Evolutionary conservation across 2,329 filamentous ascomycete genomes (phyloP), one percentile per base, ranked within the genome.

Genomic region (Diaporthe humulicola): DNA sequence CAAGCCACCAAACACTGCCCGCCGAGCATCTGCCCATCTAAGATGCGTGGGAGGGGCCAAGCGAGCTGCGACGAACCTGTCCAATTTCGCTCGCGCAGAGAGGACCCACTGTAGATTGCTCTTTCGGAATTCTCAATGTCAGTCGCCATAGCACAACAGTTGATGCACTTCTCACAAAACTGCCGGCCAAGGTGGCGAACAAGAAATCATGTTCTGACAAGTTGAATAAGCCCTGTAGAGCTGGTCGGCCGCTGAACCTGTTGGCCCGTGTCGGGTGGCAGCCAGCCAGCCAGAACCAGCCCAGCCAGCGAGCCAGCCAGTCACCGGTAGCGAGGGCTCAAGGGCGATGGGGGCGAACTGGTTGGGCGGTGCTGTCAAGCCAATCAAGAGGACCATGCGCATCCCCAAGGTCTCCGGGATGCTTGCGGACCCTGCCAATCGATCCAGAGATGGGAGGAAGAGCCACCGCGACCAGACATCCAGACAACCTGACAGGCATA

Each of bases 1-100:
- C 66, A 75, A 75, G 74, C 74, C 74, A 75, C 64, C n/a, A 40
- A 28, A 15, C 74, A 58, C 30, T 48, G 48, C 48, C 50, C 71
- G 45, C 64, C 40, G 56, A 64, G 56, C 33, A 28, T 73, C 48
- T 69, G 64, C 64, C 64, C 64, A 69, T 54, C 48, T 69, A 25
- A 52, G 45, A 38, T 25, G 61, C 40, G 42, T 28, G 69, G 40
- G 36, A 52, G 58, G 74, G 71, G 67, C 67, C 58, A 74, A 61
- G 28, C 52, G 67, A 56, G 54, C 74, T 75, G 74, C 74, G 70
- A 56, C 70, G 57, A 42, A 74, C 72, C 74, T 76, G 72, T 72
- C 54, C 69, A 76, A 76, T 76, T 52, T 76, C 72, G 72, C 50
- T 54, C 33, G 57, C 42, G 42, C 58, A 19, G 38, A 69, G 45